Conservation (phyloP, 2,329 filamentous ascomycete genomes). For the Penicillium sp. region DNA sequence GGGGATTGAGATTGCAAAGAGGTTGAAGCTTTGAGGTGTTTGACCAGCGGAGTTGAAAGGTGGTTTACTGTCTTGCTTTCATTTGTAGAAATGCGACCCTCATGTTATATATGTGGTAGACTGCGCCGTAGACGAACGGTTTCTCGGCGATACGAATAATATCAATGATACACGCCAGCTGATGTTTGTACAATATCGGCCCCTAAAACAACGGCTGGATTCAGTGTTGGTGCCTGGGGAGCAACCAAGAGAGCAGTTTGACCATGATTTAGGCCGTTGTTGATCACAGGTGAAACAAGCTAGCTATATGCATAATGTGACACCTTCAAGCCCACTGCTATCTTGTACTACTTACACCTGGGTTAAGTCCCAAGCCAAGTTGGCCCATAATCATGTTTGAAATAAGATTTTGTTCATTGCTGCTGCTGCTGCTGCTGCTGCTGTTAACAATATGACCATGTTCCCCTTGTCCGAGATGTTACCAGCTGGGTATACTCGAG, state of each 20-base stretch:
- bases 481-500: not conserved
- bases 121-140: not conserved
- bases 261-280: not conserved
- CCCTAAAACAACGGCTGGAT: no score
- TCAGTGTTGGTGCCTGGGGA: not conserved
- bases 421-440: no score
- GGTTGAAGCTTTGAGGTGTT: slow-evolving; percentile 26
- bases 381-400: not conserved
- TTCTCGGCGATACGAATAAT: not conserved
- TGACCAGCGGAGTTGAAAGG: not conserved
- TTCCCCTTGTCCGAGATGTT: no score
- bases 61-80: not conserved
- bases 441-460: not conserved
- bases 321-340: not conserved
- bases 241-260: not conserved
- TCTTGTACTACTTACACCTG: not conserved
- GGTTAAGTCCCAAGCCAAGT: not conserved
- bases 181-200: not conserved
- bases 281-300: not conserved
- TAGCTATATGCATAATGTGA: not conserved
- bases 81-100: not conserved
- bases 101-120: not conserved
- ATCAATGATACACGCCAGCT: not conserved
- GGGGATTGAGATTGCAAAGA: slow-evolving; percentile 69
- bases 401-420: no score